Conservation (phyloP, 495 filamentous ascomycete species). For the Lophiostoma macrostomum region DNA sequence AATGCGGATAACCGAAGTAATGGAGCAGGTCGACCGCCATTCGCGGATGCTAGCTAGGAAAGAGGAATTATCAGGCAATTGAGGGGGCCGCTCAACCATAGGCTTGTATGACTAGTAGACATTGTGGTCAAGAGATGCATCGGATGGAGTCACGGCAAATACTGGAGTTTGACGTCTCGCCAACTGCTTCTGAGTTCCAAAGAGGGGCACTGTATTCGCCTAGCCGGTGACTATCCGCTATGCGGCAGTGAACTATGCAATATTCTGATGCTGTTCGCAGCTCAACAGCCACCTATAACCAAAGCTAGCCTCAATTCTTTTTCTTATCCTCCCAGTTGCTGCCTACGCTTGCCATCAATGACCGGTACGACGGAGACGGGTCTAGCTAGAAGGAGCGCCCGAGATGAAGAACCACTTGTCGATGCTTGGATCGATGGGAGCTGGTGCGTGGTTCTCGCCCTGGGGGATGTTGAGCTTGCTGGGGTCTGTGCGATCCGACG, state of each 20-base stretch:
- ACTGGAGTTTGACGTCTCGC: not conserved
- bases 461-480: constrained; percentile 67
- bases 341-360: too few relatives aligned
- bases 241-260: too few relatives aligned
- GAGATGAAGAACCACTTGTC: constrained; percentile 99
- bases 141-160: constrained; percentile 21
- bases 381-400: constrained; percentile 64
- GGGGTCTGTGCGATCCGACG: constrained; percentile 60
- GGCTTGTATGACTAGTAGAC: not conserved
- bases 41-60: constrained; percentile 75
- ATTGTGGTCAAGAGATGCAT: not conserved
- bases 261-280: too few relatives aligned
- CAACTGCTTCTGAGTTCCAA: too few relatives aligned
- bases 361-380: not conserved
- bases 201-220: too few relatives aligned
- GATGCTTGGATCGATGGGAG: constrained; percentile 90
- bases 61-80: constrained; percentile 59
- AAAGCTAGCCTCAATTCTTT: too few relatives aligned
- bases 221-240: too few relatives aligned
- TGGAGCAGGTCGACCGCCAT: constrained; percentile 87
- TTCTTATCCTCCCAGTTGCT: too few relatives aligned
- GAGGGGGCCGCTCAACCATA: not conserved
- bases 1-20: constrained; percentile 79
- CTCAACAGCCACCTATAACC: too few relatives aligned
- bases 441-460: constrained; percentile 73